A percentile compares a stretch with the other conserved stretches of the same genome.
These are phyloP conservation scores for Pseudogymnoascus sp. DNA, from an alignment of 2,329 filamentous ascomycete genomes.

Conservation along the genomic window DNA sequence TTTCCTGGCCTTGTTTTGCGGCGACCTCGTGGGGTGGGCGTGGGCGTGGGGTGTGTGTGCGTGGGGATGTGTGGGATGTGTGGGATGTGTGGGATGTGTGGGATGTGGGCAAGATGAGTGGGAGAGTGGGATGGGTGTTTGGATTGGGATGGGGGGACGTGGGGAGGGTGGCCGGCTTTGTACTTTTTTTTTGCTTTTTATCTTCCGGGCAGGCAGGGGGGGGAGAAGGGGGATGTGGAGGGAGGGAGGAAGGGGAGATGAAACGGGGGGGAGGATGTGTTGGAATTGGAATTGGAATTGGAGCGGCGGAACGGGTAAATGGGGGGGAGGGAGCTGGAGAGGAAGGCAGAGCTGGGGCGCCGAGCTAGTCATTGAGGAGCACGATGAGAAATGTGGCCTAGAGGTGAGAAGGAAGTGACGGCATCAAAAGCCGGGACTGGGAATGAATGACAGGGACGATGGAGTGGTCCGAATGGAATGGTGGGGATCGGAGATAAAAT, in stretches of 20 bases:
- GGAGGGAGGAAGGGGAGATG: neutral
- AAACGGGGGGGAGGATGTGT: neutral
- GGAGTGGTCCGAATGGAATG: neutral
- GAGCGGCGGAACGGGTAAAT: neutral
- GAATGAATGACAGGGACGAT: neutral
- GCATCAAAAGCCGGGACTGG: neutral
- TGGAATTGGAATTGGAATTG: neutral
- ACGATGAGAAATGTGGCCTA: neutral
- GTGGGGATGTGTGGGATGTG: neutral
- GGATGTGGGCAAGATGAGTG: neutral
- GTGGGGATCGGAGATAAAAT: conserved; percentile 1
- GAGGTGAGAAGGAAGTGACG: neutral
- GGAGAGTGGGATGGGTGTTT: conserved; percentile 1
- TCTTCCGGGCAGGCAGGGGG: neutral
- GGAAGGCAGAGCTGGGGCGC: neutral
- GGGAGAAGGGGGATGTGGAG: neutral
- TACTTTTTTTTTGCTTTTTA: conserved; percentile 5
- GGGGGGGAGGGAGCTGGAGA: neutral
- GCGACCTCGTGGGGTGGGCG: neutral
- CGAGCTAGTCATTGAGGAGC: neutral
- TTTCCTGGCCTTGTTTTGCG: conserved; percentile 4
- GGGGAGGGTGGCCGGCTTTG: conserved; percentile 1
- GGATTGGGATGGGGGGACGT: conserved; percentile 2
- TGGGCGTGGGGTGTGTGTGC: neutral
- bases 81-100: too few species aligned